Percentiles rank a stretch among this genome's conserved stretches.
phyloP scores from a whole-genome alignment of 2,329 filamentous ascomycete species.

The Aureobasidium pullulans region DNA sequence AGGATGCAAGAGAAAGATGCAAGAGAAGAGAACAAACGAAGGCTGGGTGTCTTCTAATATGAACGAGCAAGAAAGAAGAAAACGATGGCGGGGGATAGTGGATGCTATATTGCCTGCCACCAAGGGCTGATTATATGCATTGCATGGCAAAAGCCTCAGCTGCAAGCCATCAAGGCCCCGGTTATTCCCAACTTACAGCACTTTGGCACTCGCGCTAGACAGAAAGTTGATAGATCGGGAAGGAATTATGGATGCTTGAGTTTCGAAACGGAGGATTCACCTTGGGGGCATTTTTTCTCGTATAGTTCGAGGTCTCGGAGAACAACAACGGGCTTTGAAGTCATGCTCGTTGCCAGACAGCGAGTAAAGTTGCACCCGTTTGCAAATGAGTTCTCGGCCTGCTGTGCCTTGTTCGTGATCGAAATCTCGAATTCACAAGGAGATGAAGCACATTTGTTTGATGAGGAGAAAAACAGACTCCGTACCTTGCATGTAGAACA shows the following conservation, averaged over 20 bases:
- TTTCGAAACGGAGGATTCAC: constrained; percentile 5
- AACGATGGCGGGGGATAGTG: not conserved
- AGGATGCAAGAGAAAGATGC: constrained; percentile 2
- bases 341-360: not conserved
- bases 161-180: constrained; percentile 2
- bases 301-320: not conserved
- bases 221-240: not conserved
- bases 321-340: not conserved
- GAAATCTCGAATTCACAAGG: not conserved
- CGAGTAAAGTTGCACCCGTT: not conserved
- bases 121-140: constrained; percentile 1
- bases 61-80: not conserved
- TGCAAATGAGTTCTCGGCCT: not conserved
- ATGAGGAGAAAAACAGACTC: not conserved
- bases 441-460: not conserved
- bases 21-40: constrained; percentile 1
- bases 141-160: not conserved
- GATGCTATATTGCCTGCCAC: constrained; percentile 10
- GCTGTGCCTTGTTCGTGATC: not conserved
- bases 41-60: not conserved
- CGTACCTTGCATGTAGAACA: constrained; percentile 1
- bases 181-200: not conserved
- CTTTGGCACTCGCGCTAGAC: not conserved
- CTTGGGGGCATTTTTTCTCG: not conserved
- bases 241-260: constrained; percentile 8